phyloP scores from a whole-genome alignment of 75 land plant species.

The Sequoiadendron giganteum region DNA sequence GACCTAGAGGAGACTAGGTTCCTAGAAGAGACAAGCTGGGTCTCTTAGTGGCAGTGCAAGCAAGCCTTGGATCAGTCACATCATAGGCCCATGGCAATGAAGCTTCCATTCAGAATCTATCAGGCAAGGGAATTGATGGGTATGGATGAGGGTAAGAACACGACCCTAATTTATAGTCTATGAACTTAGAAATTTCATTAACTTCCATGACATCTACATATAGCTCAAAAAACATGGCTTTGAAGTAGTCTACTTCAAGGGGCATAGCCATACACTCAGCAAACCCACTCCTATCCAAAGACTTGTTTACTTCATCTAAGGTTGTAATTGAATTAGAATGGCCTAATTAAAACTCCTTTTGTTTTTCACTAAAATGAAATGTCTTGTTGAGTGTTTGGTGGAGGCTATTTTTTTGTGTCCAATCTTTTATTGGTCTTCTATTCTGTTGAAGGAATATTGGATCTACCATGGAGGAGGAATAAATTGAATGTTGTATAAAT shows the following conservation, averaged over 20 bases:
- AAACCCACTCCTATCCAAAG: neutral
- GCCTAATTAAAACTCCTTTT: neutral
- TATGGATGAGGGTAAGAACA: no score
- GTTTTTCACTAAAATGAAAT: neutral
- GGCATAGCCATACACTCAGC: neutral
- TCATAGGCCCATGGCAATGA: no score
- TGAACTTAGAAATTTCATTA: neutral
- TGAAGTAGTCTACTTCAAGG: neutral
- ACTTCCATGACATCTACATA: neutral
- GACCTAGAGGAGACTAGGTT: no score
- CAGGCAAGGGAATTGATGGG: no score
- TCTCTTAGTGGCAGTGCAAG: no score
- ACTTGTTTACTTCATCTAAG: neutral
- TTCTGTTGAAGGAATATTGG: neutral
- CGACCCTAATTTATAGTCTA: no score
- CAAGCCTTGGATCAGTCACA: no score
- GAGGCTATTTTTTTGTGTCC: neutral
- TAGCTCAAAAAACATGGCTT: neutral
- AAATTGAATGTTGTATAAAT: neutral
- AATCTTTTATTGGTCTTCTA: neutral
- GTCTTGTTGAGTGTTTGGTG: neutral
- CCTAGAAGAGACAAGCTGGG: no score
- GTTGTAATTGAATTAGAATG: neutral
- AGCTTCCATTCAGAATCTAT: no score
- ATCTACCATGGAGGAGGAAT: neutral